phyloP scores from a whole-genome alignment of 768 basidiomycete species.

The Tylopilus subfusipes region DNA sequence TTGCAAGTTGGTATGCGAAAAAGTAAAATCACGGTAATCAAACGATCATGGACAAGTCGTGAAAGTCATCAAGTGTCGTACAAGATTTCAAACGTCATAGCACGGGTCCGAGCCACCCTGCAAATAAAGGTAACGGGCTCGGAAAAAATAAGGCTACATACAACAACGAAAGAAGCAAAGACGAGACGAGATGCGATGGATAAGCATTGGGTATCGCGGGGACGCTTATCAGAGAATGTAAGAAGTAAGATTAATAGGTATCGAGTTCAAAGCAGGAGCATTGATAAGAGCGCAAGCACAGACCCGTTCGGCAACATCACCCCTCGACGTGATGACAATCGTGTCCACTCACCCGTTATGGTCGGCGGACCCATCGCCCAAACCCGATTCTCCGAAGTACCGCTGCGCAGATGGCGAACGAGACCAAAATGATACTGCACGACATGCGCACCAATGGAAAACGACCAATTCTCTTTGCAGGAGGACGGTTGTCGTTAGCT shows the following conservation, averaged over 20 bases:
- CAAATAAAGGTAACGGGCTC: background rate
- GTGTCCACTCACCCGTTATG: slow-evolving; percentile 14
- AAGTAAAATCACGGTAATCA: background rate
- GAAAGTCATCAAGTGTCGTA: background rate
- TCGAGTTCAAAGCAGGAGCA: background rate
- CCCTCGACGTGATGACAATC: background rate
- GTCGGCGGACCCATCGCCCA: slow-evolving; percentile 22
- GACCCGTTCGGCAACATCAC: background rate
- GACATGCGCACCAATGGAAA: slow-evolving; percentile 14
- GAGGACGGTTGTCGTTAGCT: background rate
- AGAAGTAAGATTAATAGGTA: background rate
- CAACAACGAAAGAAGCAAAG: background rate
- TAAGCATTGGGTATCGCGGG: background rate
- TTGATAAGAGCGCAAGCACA: background rate
- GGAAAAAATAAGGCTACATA: background rate
- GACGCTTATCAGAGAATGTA: background rate
- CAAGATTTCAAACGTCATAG: background rate
- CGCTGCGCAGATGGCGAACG: slow-evolving; percentile 26
- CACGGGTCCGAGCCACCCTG: background rate
- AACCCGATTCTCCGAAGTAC: slow-evolving; percentile 26
- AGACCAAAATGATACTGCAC: slow-evolving; percentile 24
- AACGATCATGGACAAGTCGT: background rate
- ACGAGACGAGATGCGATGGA: background rate
- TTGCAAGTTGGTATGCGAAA: background rate
- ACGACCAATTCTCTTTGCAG: slow-evolving; percentile 1